These are phyloP conservation scores for Eremothecium sinecaudum DNA, from an alignment of 1,139 yeast genomes.

Conservation along the genomic window DNA sequence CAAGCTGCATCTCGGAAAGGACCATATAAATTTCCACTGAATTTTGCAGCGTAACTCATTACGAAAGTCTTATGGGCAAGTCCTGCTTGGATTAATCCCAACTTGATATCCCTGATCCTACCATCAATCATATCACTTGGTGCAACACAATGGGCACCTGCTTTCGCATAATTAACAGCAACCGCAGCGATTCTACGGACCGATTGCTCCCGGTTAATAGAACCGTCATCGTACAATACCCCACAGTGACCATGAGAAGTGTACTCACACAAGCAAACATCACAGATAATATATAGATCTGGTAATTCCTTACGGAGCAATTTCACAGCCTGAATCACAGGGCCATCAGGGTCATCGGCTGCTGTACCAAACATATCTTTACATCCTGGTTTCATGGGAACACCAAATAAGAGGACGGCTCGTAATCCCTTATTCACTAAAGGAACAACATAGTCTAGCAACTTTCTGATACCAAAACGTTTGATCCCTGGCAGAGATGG, in stretches of 20 bases:
- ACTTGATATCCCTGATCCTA: conserved; percentile 77
- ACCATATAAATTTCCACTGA: conserved; percentile 84
- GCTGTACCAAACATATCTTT: conserved; percentile 80
- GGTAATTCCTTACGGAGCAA: conserved; percentile 61
- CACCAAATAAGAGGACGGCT: conserved; percentile 88
- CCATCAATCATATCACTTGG: conserved; percentile 99
- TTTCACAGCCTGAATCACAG: conserved; percentile 74
- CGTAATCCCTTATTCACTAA: conserved; percentile 74
- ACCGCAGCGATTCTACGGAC: conserved; percentile 86
- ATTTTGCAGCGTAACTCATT: conserved; percentile 92
- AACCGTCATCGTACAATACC: conserved; percentile 73
- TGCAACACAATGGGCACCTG: conserved; percentile 93
- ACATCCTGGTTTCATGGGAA: conserved; percentile 61
- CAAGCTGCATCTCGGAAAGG: conserved; percentile 98
- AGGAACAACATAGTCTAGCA: conserved; percentile 59
- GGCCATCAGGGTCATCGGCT: conserved; percentile 96
- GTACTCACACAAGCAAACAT: conserved; percentile 93
- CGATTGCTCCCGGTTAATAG: conserved; percentile 63
- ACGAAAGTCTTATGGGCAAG: conserved; percentile 82
- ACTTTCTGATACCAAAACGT: conserved; percentile 73
- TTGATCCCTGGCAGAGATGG: conserved; percentile 80
- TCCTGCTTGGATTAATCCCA: conserved; percentile 72
- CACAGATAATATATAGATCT: conserved; percentile 77
- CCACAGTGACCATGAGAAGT: conserved; percentile 98
- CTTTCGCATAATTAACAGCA: conserved; percentile 89